A percentile compares a stretch with the other conserved stretches of the same genome.
phyloP scores from a whole-genome alignment of 108 stramenopile genomes.

The Nitzschia sp. region DNA sequence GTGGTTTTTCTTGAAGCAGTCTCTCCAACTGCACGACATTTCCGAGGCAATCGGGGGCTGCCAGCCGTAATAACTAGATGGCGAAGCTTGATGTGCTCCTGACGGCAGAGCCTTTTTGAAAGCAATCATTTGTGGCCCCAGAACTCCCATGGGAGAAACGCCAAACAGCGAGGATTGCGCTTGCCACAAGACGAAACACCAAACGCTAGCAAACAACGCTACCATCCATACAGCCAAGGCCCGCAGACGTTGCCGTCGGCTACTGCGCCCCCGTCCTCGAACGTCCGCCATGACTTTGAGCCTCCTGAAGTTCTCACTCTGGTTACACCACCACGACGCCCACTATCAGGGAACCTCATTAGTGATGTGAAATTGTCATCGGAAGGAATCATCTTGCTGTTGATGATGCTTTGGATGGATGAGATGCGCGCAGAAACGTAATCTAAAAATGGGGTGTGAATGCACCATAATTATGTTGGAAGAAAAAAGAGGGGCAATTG shows the following conservation, averaged over 20 bases:
- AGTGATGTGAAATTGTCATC: too few species aligned
- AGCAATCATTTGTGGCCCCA: neutral
- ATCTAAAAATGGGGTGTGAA: too few species aligned
- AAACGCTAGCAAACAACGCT: neutral
- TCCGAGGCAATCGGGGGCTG: conserved; percentile 46
- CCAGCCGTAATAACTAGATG: conserved; percentile 47
- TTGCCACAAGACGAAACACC: neutral
- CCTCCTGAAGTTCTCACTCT: too few species aligned
- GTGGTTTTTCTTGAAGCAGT: conserved; percentile 51
- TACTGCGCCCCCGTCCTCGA: too few species aligned
- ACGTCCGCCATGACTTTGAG: too few species aligned
- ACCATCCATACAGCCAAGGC: neutral
- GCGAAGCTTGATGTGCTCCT: neutral
- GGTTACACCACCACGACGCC: too few species aligned
- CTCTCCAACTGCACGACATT: conserved; percentile 57
- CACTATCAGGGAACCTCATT: too few species aligned
- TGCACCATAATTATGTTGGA: too few species aligned
- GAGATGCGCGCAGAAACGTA: too few species aligned
- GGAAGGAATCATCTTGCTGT: too few species aligned
- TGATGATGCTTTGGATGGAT: too few species aligned
- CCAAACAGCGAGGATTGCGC: neutral
- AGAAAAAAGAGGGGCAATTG: too few species aligned
- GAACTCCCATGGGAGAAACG: neutral
- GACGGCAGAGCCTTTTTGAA: neutral
- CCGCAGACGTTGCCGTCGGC: neutral